Evolutionary conservation across 2,329 filamentous ascomycete genomes (phyloP).

Genomic region (Ceratocystis eucalypticola): DNA sequence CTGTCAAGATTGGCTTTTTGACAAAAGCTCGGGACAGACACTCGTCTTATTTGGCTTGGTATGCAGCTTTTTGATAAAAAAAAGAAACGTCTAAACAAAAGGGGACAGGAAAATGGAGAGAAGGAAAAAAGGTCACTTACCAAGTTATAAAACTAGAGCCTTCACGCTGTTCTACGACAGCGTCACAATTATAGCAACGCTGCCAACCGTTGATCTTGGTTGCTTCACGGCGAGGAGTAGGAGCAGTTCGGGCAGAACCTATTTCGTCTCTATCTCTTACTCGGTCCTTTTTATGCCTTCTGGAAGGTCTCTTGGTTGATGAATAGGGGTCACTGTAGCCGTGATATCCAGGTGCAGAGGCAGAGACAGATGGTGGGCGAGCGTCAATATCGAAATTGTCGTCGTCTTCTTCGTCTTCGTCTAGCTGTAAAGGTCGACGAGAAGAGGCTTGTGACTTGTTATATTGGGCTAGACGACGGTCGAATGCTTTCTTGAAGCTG

Average conservation of each 20-base stretch:
- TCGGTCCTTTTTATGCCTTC: constrained; percentile 3
- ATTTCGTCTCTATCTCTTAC: constrained; percentile 16
- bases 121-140: constrained; percentile 33
- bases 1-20: neutral
- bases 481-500: constrained; percentile 67
- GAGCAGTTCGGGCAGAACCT: constrained; percentile 18
- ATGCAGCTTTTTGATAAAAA: neutral
- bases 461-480: constrained; percentile 64
- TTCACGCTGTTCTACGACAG: constrained; percentile 64
- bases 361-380: neutral
- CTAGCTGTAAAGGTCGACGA: constrained; percentile 7
- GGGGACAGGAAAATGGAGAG: neutral
- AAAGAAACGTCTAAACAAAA: neutral
- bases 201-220: constrained; percentile 60
- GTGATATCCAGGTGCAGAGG: neutral
- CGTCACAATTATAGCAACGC: constrained; percentile 58
- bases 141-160: constrained; percentile 85
- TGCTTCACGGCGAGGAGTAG: constrained; percentile 26
- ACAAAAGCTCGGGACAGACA: neutral
- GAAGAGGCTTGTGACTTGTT: constrained; percentile 24
- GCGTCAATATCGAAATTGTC: constrained; percentile 7
- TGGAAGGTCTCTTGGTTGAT: neutral
- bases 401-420: constrained; percentile 13
- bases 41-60: neutral
- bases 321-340: constrained; percentile 10